Evolutionary conservation across 768 basidiomycete genomes (phyloP).

Genomic region (Tricholoma hemisulphureum): DNA sequence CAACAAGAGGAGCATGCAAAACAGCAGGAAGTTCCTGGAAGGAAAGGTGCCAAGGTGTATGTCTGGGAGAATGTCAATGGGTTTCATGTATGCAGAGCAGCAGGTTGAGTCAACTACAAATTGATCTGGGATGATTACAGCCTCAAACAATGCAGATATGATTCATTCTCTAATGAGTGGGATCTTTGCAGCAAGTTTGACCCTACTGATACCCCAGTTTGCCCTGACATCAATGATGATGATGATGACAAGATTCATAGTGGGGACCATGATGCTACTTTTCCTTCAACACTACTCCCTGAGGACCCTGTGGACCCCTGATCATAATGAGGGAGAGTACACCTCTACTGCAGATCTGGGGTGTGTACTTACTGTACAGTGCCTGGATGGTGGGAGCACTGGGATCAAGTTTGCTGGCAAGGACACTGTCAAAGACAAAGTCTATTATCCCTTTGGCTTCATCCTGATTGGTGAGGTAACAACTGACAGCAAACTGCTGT

Average conservation of each 20-base stretch:
- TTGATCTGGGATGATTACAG: constrained; percentile 16
- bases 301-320: neutral
- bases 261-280: neutral
- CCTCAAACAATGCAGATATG: constrained; percentile 12
- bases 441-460: neutral
- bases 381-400: neutral
- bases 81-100: too few relatives aligned
- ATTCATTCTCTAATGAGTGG: constrained; percentile 19
- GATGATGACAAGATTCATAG: neutral
- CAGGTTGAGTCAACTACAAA: too few relatives aligned
- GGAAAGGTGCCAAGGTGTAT: constrained; percentile 19
- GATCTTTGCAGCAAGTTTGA: too few relatives aligned
- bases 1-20: constrained; percentile 1
- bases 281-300: neutral
- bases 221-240: constrained; percentile 7
- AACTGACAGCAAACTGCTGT: neutral
- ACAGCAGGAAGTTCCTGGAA: constrained; percentile 8
- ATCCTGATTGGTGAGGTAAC: neutral
- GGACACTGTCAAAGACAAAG: neutral
- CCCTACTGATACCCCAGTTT: constrained; percentile 4
- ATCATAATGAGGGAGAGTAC: too few relatives aligned
- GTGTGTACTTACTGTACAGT: too few relatives aligned
- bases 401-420: neutral
- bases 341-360: too few relatives aligned
- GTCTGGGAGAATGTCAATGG: constrained; percentile 21